These are phyloP conservation scores for Pseudocercospora pini-densiflorae DNA, from an alignment of 2,329 filamentous ascomycete species.

Conservation along the genomic window DNA sequence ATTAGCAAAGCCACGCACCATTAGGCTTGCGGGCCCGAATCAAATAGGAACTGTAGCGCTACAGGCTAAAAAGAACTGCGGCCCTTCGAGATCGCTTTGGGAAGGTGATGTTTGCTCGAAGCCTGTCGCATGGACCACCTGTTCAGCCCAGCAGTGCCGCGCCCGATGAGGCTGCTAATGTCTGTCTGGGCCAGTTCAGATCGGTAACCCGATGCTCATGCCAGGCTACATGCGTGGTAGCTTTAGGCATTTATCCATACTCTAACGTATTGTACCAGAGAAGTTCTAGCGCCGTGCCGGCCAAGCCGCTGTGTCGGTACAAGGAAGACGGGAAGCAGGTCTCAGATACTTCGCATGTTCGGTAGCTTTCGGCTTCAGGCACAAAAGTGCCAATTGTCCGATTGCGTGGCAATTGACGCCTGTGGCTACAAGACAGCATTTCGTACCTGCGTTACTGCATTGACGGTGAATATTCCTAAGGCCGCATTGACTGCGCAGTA, in stretches of 20 bases:
- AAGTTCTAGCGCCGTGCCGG: too few relatives aligned
- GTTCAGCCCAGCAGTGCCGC: neutral
- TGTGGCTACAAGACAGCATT: too few relatives aligned
- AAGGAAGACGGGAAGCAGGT: too few relatives aligned
- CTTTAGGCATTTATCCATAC: neutral
- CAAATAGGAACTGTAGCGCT: neutral
- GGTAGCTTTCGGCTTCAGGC: neutral
- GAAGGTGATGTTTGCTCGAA: neutral
- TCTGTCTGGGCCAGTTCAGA: neutral
- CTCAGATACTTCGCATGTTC: too few relatives aligned
- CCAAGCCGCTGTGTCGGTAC: too few relatives aligned
- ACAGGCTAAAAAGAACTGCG: neutral
- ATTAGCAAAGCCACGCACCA: neutral
- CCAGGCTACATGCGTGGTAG: neutral
- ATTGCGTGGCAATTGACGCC: too few relatives aligned
- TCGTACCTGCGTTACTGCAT: too few relatives aligned
- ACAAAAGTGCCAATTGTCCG: too few relatives aligned
- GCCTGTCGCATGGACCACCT: too few relatives aligned
- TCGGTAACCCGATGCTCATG: neutral
- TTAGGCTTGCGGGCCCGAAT: neutral
- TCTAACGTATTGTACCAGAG: constrained; percentile 1
- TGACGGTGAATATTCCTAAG: too few relatives aligned
- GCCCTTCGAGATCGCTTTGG: neutral
- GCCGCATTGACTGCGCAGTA: too few relatives aligned
- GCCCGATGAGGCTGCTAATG: neutral